phyloP scores from a whole-genome alignment of 2,329 filamentous ascomycete species.

The Whalleya microplaca region DNA sequence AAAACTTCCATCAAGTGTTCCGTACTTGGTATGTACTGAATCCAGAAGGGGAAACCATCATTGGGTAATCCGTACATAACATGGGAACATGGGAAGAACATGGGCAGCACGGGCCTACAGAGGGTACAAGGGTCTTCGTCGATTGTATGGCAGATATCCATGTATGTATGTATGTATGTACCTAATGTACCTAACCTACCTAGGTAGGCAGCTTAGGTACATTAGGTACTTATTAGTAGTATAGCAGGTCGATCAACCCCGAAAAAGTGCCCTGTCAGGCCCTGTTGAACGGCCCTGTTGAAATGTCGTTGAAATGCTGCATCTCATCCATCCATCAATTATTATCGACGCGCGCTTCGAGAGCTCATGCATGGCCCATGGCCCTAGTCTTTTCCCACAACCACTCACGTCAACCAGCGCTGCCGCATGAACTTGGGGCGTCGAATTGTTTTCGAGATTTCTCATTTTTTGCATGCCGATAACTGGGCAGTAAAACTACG shows the following conservation, averaged over 20 bases:
- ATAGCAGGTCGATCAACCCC: background rate
- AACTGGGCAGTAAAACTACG: slow-evolving; percentile 5
- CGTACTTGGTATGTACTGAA: no score
- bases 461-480: slow-evolving; percentile 15
- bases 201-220: no score
- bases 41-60: background rate
- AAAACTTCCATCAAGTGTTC: no score
- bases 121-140: no score
- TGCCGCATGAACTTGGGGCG: slow-evolving; percentile 21
- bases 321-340: background rate
- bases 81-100: background rate
- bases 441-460: no score
- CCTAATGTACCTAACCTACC: no score
- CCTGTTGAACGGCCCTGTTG: no score
- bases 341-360: background rate
- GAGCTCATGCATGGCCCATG: background rate
- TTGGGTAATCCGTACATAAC: no score
- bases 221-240: no score
- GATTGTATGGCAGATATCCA: no score
- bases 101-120: background rate
- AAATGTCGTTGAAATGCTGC: background rate
- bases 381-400: background rate
- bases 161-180: no score
- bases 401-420: background rate
- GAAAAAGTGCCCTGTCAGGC: no score